Conservation (phyloP, 768 basidiomycete genomes). For the Chalciporus piperatus region DNA sequence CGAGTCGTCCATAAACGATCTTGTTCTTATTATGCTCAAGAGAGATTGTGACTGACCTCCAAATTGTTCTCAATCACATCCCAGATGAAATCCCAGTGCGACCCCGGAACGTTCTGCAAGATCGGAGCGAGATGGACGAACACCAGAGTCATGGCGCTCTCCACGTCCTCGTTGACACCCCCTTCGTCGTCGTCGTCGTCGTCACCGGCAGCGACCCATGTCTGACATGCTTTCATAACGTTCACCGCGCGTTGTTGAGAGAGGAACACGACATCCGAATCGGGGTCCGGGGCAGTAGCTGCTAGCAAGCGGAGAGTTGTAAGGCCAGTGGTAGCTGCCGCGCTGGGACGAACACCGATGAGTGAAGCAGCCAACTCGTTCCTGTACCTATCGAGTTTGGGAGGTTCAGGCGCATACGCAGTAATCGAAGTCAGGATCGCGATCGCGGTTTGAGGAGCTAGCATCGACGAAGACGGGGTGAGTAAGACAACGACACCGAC, state of each 20-base stretch:
- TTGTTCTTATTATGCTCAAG: neutral
- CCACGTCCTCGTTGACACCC: slow-evolving; percentile 73
- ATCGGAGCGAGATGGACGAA: slow-evolving; percentile 81
- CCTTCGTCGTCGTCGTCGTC: slow-evolving; percentile 48
- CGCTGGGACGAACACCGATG: slow-evolving; percentile 58
- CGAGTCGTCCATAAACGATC: neutral
- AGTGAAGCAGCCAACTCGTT: slow-evolving; percentile 88
- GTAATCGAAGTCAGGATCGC: slow-evolving; percentile 64
- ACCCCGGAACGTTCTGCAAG: slow-evolving; percentile 79
- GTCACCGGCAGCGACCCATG: slow-evolving; percentile 63
- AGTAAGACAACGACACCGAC: neutral
- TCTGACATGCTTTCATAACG: slow-evolving; percentile 77
- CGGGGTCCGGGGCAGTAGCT: slow-evolving; percentile 70
- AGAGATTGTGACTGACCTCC: slow-evolving; percentile 54
- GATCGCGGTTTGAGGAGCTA: slow-evolving; percentile 71
- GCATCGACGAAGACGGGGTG: neutral
- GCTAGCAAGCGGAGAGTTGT: slow-evolving; percentile 63
- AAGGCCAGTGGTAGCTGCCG: slow-evolving; percentile 70
- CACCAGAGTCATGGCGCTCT: slow-evolving; percentile 71
- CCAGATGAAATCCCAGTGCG: slow-evolving; percentile 92
- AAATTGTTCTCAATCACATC: slow-evolving; percentile 86
- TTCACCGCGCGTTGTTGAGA: slow-evolving; percentile 85
- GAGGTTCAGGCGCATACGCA: slow-evolving; percentile 62
- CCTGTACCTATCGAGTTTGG: slow-evolving; percentile 72
- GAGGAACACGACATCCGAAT: slow-evolving; percentile 81